Conservation (phyloP, 2,329 filamentous ascomycete species). For the Aspergillus pseudotamarii region DNA sequence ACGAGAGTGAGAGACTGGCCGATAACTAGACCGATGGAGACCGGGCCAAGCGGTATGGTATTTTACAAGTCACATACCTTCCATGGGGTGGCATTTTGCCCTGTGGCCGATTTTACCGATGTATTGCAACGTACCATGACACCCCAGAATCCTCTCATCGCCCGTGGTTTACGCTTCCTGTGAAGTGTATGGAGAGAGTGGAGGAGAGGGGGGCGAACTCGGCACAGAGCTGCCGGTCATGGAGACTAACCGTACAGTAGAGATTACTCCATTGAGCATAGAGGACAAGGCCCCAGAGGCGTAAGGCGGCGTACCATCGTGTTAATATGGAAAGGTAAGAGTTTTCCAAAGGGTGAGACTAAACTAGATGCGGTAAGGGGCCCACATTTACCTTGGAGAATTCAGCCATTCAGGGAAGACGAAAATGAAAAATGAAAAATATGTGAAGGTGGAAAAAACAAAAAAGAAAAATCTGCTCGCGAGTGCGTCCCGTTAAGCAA, state of each 20-base stretch:
- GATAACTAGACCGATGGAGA: neutral
- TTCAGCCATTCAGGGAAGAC: constrained; percentile 18
- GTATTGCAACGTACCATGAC: constrained; percentile 4
- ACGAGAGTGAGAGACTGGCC: neutral
- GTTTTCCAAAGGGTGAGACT: constrained; percentile 19
- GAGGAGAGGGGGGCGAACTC: constrained; percentile 23
- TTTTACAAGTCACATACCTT: neutral
- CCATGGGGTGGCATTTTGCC: neutral
- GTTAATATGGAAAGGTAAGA: constrained; percentile 22
- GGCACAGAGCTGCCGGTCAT: constrained; percentile 28
- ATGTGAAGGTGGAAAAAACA: constrained; percentile 2
- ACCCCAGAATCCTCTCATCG: constrained; percentile 7
- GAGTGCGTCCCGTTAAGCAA: constrained; percentile 25
- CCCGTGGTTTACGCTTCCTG: constrained; percentile 10
- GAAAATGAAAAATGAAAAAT: constrained; percentile 9
- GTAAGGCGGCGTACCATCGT: constrained; percentile 22
- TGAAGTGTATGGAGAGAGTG: constrained; percentile 14
- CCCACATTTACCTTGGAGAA: constrained; percentile 16
- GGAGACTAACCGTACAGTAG: constrained; percentile 15
- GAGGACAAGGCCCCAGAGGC: constrained; percentile 15
- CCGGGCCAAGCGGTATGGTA: constrained; percentile 5
- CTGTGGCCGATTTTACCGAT: constrained; percentile 7
- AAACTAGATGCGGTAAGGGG: constrained; percentile 15
- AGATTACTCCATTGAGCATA: constrained; percentile 20
- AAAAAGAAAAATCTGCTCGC: constrained; percentile 13